Base-by-base conservation (phyloP, 2,329 filamentous ascomycete species). In the Trichoderma arundinaceum region DNA sequence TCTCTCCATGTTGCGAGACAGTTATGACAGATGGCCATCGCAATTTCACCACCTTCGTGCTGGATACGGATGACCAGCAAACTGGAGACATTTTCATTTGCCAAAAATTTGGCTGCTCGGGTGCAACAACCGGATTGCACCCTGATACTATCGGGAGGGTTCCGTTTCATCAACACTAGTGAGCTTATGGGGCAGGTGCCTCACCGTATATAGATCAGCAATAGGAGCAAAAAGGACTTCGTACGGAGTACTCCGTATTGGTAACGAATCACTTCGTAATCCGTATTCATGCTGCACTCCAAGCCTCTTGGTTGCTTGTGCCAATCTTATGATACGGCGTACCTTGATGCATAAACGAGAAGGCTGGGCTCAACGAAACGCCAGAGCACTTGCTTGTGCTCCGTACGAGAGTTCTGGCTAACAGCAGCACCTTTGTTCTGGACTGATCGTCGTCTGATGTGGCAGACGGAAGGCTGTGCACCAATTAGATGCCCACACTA, bases 361-460 rank as follows among this genome's bases (percentile, higher is more conserved):
- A 15, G 5, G 19, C 10, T 41, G 4, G 13, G 8, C 35, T 39
- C 12, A 13, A 32, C n/a, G 2, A n/a, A 35, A 52, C 10, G 58
- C 15, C 22, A 33, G 19, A 52, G 58, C 22, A 28, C 22, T 28
- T 51, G 4, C 13, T 17, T 15, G 12, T 15, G 17, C 12, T 33
- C n/a, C n/a, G 39, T 44, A 46, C 22, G 33, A 51, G 46, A 17
- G 17, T 49, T 60, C 19, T 51, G 22, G 46, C 58, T 43, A 43
- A 49, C 39, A 28, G 32, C 39, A 53, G 44, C 15, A 35, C 28
- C 19, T 39, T 53, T 62, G 59, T 41, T 52, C 48, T 53, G 59
- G 17, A 46, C 49, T 46, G 59, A 63, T 63, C 59, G 49, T 44
- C 49, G 59, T 22, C 59, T 53, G 59, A 63, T 63, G 33, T 49